Evolutionary conservation across 2,329 filamentous ascomycete genomes (phyloP).

Genomic region (Sphaerulina populicola): DNA sequence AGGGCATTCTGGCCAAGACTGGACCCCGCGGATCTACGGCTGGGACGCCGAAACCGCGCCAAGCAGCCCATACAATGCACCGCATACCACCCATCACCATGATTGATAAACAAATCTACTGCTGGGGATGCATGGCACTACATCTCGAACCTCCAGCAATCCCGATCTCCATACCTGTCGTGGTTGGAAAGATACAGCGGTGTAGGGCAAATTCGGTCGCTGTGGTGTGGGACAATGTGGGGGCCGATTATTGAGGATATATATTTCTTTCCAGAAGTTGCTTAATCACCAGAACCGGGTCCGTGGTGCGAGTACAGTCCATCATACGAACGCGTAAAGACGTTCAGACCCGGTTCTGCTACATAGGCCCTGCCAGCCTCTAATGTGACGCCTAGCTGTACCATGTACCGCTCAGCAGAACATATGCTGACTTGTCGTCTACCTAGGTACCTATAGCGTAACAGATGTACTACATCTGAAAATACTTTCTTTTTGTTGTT

Average conservation of each 20-base stretch:
- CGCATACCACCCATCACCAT: background rate
- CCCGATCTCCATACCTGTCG: background rate
- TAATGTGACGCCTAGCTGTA: background rate
- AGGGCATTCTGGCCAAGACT: no score
- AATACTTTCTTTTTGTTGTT: background rate
- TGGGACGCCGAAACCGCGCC: background rate
- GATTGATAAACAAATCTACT: background rate
- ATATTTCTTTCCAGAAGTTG: background rate
- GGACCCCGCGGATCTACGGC: background rate
- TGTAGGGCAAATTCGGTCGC: background rate
- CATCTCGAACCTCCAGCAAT: background rate
- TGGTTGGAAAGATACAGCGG: background rate
- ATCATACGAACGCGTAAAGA: background rate
- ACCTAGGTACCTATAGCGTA: no score
- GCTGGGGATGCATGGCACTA: background rate
- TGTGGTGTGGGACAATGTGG: no score
- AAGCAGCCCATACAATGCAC: background rate
- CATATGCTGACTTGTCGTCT: background rate
- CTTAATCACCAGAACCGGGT: background rate
- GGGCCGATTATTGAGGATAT: background rate
- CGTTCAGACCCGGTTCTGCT: background rate
- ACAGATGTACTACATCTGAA: background rate
- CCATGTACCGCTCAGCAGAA: background rate
- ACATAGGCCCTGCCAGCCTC: background rate
- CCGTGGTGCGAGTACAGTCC: background rate